Base-by-base conservation (phyloP, 2,329 filamentous ascomycete genomes). In the Epichloe hybrida region DNA sequence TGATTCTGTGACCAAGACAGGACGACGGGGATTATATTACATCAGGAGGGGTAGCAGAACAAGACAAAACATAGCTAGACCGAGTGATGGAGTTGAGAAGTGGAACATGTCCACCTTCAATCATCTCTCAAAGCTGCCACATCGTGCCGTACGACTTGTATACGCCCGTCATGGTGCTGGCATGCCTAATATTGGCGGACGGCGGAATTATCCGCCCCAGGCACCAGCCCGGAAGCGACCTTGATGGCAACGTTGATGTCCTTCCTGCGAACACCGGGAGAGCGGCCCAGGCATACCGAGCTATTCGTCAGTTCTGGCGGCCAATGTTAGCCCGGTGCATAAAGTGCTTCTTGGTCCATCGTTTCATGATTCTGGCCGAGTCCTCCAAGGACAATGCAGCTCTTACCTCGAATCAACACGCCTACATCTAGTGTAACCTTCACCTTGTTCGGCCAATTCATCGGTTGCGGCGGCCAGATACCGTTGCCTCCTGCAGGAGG, bases 261-360 rank as follows among this genome's bases (percentile, higher is more conserved):
- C 39, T 60, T 65, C 1, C 66, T 66, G 6, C 69, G 63, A 9
- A 71, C 52, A 0, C 67, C 69, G 0, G 69, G 69, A 2, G 62
- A 62, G 5, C 66, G 60, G 8, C 69, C 69, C 7, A 72, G 54
- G 40, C 69, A 72, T 6, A 72, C 62, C 15, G 67, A 63, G 13
- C 52, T 60, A 2, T 52, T 50, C 0, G 62, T 60, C 44, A 72
- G 55, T 59, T 72, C 69, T 71, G 42, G 44, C 17, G 36, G 40
- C 12, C 5, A 9, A 23, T n/a, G 48, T 53, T 38, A 48, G 45
- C 5, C 27, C 1, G 3, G 27, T 31, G 27, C 8, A 31, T 9
- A 11, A 31, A 31, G 27, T 31, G 27, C 27, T 31, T 39, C 27
- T 50, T 15, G 35, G 7, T 9, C 13, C 38, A 9, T 17, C 4